Percentiles rank a stretch among this genome's conserved stretches.
These are phyloP conservation scores for Blastobotrys capitulatus DNA, from an alignment of 1,139 yeast species.

Conservation along the genomic window DNA sequence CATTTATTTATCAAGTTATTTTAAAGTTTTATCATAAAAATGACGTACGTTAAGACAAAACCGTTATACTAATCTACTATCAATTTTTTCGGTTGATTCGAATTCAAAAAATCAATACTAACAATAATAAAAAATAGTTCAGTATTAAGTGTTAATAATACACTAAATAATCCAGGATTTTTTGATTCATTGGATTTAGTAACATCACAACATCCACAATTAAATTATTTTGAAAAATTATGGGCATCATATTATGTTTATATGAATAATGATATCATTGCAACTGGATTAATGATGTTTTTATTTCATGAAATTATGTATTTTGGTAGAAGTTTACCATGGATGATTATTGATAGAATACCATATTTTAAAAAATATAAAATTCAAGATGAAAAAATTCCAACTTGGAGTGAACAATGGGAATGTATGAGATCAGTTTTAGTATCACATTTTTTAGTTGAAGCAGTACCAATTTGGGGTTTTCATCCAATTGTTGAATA, in stretches of 20 bases:
- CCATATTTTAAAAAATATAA: slow-evolving; percentile 74
- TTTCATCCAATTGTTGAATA: slow-evolving; percentile 86
- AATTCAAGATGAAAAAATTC: slow-evolving; percentile 74
- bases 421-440: slow-evolving; percentile 83
- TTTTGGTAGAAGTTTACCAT: slow-evolving; percentile 82
- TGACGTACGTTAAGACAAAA: too few relatives aligned
- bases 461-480: slow-evolving; percentile 93
- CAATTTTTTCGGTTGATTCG: too few relatives aligned
- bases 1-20: not conserved
- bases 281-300: slow-evolving; percentile 80
- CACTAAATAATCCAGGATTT: slow-evolving; percentile 17
- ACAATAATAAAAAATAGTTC: slow-evolving; percentile 6
- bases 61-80: not conserved
- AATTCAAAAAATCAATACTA: not conserved
- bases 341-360: slow-evolving; percentile 74
- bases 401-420: slow-evolving; percentile 80
- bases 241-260: slow-evolving; percentile 88
- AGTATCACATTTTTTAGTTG: slow-evolving; percentile 82
- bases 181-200: slow-evolving; percentile 19
- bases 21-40: not conserved
- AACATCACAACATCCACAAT: slow-evolving; percentile 15
- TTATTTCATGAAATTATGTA: slow-evolving; percentile 73
- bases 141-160: slow-evolving; percentile 19
- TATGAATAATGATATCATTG: slow-evolving; percentile 71
- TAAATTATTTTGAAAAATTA: slow-evolving; percentile 44